Conservation (phyloP, 306 rosid species). For the Quercus berberidifolia region DNA sequence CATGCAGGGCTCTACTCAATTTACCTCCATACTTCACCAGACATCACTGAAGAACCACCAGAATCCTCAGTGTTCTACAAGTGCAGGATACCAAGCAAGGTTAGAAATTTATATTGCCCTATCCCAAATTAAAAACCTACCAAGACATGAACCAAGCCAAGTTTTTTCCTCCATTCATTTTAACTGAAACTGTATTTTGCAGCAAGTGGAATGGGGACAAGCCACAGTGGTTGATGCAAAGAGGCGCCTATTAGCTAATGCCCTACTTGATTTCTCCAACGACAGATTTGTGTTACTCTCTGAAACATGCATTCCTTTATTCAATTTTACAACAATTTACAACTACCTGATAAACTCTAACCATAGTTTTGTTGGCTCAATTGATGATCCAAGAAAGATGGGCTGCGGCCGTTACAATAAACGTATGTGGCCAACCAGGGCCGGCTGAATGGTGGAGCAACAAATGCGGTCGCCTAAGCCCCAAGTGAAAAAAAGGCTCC, state of each 20-base stretch:
- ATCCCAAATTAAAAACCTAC: neutral
- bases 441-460: too few species aligned
- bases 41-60: slow-evolving; percentile 6
- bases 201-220: slow-evolving; percentile 42
- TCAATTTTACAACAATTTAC: slow-evolving; percentile 39
- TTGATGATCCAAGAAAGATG: slow-evolving; percentile 15
- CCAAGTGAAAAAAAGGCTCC: too few species aligned
- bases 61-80: slow-evolving; percentile 27
- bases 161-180: neutral
- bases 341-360: slow-evolving; percentile 30
- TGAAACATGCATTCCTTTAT: slow-evolving; percentile 43
- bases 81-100: slow-evolving; percentile 42
- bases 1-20: slow-evolving; percentile 30
- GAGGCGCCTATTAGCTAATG: slow-evolving; percentile 39
- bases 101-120: neutral
- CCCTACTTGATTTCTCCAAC: slow-evolving; percentile 45
- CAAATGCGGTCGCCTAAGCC: too few species aligned
- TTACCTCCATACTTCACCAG: slow-evolving; percentile 32
- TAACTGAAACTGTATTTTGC: neutral
- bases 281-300: slow-evolving; percentile 41
- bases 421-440: slow-evolving; percentile 14
- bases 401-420: slow-evolving; percentile 33
- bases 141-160: too few species aligned
- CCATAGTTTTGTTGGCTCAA: slow-evolving; percentile 30
- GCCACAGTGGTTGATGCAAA: slow-evolving; percentile 34